These are phyloP conservation scores for Scheffersomyces coipomensis DNA, from an alignment of 805 yeast genomes.

Conservation along the genomic window DNA sequence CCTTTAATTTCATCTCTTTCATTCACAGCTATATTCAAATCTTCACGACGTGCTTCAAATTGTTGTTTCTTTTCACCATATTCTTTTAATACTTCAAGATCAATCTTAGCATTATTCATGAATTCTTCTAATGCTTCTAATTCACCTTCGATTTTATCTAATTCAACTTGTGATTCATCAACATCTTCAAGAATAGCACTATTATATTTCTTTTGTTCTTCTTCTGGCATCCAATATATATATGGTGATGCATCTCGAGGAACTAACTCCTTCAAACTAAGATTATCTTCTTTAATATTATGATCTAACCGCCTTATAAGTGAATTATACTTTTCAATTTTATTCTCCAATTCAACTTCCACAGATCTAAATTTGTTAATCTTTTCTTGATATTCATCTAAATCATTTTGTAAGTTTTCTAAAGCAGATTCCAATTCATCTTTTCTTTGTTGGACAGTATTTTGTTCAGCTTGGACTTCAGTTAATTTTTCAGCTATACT, in stretches of 20 bases:
- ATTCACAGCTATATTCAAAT: constrained; percentile 65
- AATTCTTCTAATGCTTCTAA: constrained; percentile 54
- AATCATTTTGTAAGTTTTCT: constrained; percentile 27
- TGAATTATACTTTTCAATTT: constrained; percentile 55
- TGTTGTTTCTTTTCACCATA: constrained; percentile 69
- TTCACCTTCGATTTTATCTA: constrained; percentile 47
- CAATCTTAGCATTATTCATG: constrained; percentile 58
- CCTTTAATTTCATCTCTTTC: constrained; percentile 63
- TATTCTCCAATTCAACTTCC: constrained; percentile 66
- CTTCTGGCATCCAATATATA: constrained; percentile 48
- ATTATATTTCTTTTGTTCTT: constrained; percentile 33
- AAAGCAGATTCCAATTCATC: constrained; percentile 40
- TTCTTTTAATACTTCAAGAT: constrained; percentile 73
- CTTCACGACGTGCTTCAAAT: constrained; percentile 59
- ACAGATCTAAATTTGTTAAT: constrained; percentile 59
- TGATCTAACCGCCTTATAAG: constrained; percentile 36
- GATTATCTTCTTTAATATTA: constrained; percentile 35
- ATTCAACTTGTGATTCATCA: constrained; percentile 50
- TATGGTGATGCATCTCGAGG: constrained; percentile 55
- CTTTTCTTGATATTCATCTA: constrained; percentile 39
- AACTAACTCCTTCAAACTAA: constrained; percentile 42
- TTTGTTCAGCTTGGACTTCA: constrained; percentile 25
- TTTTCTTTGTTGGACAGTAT: constrained; percentile 31
- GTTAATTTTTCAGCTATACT: constrained; percentile 29
- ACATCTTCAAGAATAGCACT: constrained; percentile 41